Conservation (phyloP, 441 rosid species). For the Biscutella laevigata region DNA sequence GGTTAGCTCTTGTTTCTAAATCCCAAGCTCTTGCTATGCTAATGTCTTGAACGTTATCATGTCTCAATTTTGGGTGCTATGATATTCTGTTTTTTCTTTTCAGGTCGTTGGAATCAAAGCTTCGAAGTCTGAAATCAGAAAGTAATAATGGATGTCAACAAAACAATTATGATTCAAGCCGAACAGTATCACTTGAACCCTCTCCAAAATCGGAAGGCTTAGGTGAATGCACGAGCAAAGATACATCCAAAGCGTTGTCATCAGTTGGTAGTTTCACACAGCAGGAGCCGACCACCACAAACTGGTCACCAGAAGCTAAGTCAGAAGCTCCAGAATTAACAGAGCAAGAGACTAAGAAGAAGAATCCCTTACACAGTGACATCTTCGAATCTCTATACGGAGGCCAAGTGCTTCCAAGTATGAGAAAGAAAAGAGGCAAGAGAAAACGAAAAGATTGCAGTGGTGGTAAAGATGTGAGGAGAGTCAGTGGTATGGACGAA, state of each 20-base stretch:
- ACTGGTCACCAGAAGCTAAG: constrained; percentile 46
- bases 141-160: constrained; percentile 27
- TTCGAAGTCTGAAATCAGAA: constrained; percentile 57
- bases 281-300: constrained; percentile 34
- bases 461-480: constrained; percentile 34
- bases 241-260: constrained; percentile 50
- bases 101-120: constrained; percentile 81
- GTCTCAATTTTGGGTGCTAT: background rate
- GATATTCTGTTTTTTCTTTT: constrained; percentile 14
- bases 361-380: constrained; percentile 18
- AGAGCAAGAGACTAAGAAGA: constrained; percentile 29
- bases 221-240: constrained; percentile 50
- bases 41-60: background rate
- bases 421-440: constrained; percentile 71
- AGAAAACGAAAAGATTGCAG: constrained; percentile 68
- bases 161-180: constrained; percentile 47
- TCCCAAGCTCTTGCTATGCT: background rate
- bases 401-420: constrained; percentile 34
- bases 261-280: constrained; percentile 84
- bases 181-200: constrained; percentile 48
- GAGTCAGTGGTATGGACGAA: constrained; percentile 67
- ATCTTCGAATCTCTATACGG: constrained; percentile 30
- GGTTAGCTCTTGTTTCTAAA: constrained; percentile 41
- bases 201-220: constrained; percentile 40
- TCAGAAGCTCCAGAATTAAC: constrained; percentile 29